Evolutionary conservation across 2,329 filamentous ascomycete species (phyloP).

Genomic region (Cryphonectria carpinicola): DNA sequence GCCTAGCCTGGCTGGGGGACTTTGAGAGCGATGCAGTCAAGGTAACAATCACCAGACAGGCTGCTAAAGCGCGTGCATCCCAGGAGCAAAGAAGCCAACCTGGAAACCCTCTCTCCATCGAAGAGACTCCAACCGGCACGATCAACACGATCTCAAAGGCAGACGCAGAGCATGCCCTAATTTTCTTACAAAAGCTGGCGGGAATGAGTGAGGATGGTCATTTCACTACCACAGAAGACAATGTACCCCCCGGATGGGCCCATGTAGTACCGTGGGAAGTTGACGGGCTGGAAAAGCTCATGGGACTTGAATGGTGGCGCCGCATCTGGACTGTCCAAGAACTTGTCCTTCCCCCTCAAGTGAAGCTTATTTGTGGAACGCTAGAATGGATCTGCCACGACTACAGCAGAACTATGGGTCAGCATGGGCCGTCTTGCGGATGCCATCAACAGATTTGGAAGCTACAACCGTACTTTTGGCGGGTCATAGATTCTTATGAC

Average conservation of each 20-base stretch:
- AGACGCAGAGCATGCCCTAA: not conserved
- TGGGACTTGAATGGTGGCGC: not conserved
- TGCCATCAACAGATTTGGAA: not conserved
- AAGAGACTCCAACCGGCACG: not conserved
- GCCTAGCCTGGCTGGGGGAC: not conserved
- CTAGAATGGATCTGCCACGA: not conserved
- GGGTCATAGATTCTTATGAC: not conserved
- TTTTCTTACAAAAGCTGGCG: not conserved
- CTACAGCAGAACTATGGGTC: not conserved
- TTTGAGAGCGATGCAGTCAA: not conserved
- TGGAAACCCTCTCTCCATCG: not conserved
- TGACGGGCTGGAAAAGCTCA: not conserved
- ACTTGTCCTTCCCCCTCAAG: not conserved
- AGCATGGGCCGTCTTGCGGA: not conserved
- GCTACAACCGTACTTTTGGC: not conserved
- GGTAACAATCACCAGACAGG: not conserved
- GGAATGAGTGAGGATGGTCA: not conserved
- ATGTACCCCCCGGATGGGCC: not conserved
- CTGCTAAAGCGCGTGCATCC: not conserved
- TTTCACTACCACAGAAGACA: not conserved
- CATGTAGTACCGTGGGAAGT: not conserved
- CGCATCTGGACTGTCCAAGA: conserved; percentile 1
- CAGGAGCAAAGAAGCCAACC: not conserved
- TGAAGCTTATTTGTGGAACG: not conserved
- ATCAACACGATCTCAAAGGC: not conserved